Evolutionary conservation across 139 green algal genomes (phyloP).

Genomic region (Closterium sp.): DNA sequence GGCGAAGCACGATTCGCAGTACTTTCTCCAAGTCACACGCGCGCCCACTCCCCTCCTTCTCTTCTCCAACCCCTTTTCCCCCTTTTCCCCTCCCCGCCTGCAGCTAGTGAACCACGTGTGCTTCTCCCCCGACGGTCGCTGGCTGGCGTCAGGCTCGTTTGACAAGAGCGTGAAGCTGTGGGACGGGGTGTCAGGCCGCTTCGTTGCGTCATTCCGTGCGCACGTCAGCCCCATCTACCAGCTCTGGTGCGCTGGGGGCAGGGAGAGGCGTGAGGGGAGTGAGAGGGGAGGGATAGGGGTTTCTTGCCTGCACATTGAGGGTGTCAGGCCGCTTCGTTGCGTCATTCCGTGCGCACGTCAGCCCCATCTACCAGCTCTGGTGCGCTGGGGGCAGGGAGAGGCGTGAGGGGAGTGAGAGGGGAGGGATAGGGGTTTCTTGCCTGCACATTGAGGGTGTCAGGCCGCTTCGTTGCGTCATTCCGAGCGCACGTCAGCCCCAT

Average conservation of each 20-base stretch:
- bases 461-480: slow-evolving; percentile 87
- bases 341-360: slow-evolving; percentile 88
- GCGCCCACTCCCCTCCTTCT: too few relatives aligned
- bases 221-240: slow-evolving; percentile 98
- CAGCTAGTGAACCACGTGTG: slow-evolving; percentile 93
- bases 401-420: background rate
- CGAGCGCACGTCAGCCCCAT: slow-evolving; percentile 80
- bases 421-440: too few relatives aligned
- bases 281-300: background rate
- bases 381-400: background rate
- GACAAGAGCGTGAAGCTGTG: slow-evolving; percentile 98
- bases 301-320: too few relatives aligned
- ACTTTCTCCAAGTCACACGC: too few relatives aligned
- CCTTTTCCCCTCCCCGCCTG: background rate
- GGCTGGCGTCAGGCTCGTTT: slow-evolving; percentile 88
- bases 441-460: too few relatives aligned
- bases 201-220: slow-evolving; percentile 83
- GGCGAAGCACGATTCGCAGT: too few relatives aligned
- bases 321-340: slow-evolving; percentile 85
- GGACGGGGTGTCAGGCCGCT: slow-evolving; percentile 86
- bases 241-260: slow-evolving; percentile 31
- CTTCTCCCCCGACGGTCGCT: slow-evolving; percentile 94
- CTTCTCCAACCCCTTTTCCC: background rate
- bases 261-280: background rate
- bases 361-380: slow-evolving; percentile 87